Evolutionary conservation across 1,284 basidiomycete species (phyloP).

Genomic region (Jaminaea rosea): DNA sequence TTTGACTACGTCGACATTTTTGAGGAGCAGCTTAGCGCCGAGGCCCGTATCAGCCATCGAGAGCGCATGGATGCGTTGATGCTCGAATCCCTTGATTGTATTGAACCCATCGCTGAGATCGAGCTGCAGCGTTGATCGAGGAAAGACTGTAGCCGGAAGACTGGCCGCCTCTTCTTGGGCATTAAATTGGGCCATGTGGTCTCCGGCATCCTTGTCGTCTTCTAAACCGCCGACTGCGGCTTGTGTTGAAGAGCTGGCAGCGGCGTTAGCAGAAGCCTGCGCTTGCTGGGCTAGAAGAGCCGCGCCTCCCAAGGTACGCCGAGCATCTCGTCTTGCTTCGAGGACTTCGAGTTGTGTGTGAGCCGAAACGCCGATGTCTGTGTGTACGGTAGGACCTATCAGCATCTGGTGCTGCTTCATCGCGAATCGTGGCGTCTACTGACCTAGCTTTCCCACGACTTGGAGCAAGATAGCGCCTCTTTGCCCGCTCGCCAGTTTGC

Average conservation of each 20-base stretch:
- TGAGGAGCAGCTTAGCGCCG: neutral
- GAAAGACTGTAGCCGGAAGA: neutral
- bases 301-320: neutral
- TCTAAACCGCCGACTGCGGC: neutral
- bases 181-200: conserved; percentile 1
- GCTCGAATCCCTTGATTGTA: neutral
- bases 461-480: neutral
- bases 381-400: too few relatives aligned
- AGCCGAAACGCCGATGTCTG: neutral
- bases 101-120: neutral
- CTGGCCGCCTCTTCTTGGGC: neutral
- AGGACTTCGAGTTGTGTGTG: neutral
- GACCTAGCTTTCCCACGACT: neutral
- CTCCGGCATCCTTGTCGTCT: neutral
- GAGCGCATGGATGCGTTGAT: neutral
- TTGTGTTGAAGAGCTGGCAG: neutral
- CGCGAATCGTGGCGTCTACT: too few relatives aligned
- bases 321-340: neutral
- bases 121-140: neutral
- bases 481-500: neutral
- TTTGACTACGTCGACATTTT: neutral
- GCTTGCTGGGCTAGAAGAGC: neutral
- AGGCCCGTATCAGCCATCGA: neutral
- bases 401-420: too few relatives aligned
- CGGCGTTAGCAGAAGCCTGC: neutral